Evolutionary conservation across 192 early-diverging fungal species (phyloP), one percentile per base, ranked within the genome.

Genomic region (Blastocladiella britannica): DNA sequence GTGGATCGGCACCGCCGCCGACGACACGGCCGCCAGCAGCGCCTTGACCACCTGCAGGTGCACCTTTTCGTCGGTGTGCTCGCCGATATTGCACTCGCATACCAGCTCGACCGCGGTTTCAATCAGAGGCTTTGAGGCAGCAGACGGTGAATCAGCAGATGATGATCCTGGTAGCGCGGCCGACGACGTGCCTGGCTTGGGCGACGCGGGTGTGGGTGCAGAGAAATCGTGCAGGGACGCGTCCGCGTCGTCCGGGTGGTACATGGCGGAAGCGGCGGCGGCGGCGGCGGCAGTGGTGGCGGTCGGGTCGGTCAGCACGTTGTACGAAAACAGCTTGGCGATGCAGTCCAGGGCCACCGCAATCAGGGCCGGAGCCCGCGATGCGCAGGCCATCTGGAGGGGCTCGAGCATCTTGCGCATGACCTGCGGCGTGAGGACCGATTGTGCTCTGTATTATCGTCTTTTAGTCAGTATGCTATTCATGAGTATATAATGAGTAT

Each of bases 1-100:
- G 60, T 89, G 82, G 51, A 92, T 68, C 4, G 77, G 79, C 26
- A 74, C 67, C 28, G 70, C 72, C 7, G 77, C 70, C 4, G 76
- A 78, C 25, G 85, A 86, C 18, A 88, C 78, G 52, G 89, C 84
- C 12, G 83, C 86, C 55, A 87, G 71, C 28, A 94, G 68, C 1
- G 91, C 91, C 74, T 91, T 91, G 55, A 92, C 78, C 8, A 95
- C 84, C 62, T 95, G 91, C 58, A 92, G 58, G 65, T 92, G 88
- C 8, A 95, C 81, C 57, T 80, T 85, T 25, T 91, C 88, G 55
- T 84, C 84, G 0, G 85, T 89, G 29, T 69, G 65, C 57, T 88
- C 86, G 55, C 83, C 83, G 31, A 76, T 76, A 66, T 87, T 85
- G 53, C 81, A 78, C 54, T 86, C 74, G 56, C 85, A 85, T 25